Percentiles rank a stretch among this genome's conserved stretches.
These are phyloP conservation scores for Termitomyces eurrhizus DNA, from an alignment of 768 basidiomycete genomes.

Conservation along the genomic window DNA sequence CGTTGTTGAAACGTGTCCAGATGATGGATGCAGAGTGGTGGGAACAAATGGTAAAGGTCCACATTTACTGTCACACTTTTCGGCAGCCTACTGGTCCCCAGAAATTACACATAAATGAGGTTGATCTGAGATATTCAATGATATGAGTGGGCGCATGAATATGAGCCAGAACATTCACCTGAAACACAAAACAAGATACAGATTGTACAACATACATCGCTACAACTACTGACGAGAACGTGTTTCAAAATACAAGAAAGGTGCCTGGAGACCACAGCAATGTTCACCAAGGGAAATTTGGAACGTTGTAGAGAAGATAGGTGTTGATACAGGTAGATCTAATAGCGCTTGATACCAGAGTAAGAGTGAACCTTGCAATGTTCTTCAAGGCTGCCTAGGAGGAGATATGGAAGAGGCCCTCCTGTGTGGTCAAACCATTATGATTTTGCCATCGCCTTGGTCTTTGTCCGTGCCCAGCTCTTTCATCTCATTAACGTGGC, in stretches of 20 bases:
- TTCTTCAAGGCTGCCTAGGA: not conserved
- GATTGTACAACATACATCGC: not conserved
- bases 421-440: conserved; percentile 9
- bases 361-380: not conserved
- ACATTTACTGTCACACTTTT: not conserved
- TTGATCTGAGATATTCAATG: not conserved
- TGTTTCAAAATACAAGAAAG: not conserved
- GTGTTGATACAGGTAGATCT: not conserved
- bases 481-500: not conserved
- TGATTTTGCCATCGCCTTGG: conserved; percentile 3
- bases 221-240: not conserved
- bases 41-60: no score
- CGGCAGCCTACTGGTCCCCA: no score
- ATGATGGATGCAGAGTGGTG: no score
- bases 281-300: not conserved
- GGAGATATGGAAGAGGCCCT: not conserved
- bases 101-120: no score
- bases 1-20: no score
- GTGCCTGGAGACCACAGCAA: not conserved
- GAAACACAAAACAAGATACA: not conserved
- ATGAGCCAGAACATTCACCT: not conserved
- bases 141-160: not conserved
- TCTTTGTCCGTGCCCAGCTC: not conserved
- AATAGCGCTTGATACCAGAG: not conserved
- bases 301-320: not conserved